Base-by-base conservation (phyloP, 495 filamentous ascomycete genomes). In the Trichocladium antarcticum region DNA sequence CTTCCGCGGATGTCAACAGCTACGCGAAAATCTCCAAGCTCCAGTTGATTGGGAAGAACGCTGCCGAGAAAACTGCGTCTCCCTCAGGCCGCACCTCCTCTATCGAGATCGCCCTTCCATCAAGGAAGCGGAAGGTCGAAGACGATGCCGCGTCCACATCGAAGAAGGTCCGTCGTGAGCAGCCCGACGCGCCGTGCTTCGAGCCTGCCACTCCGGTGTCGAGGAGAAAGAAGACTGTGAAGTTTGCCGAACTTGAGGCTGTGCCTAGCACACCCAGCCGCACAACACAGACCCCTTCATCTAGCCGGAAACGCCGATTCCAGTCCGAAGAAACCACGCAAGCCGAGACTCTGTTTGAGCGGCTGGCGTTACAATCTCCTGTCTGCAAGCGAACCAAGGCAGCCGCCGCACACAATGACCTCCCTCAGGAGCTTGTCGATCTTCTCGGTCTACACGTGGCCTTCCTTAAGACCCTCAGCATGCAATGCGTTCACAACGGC, bases 401-500 rank as follows among this genome's bases (percentile, higher is more conserved):
- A 9, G 54, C 58, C 3, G 35, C 57, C 19, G 43, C 57, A 14
- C 58, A 50, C 20, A 59, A 55, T n/a, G 57, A 62, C 31, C 66
- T 81, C 14, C 78, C 79, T 0, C 50, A 50, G 19, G 78, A 80
- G 57, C 65, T 84, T 21, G 50, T 74, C 50, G 71, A 75, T 49
- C 69, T 84, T 38, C 61, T 79, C 45, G 62, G 72, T 42, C 64
- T 83, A 5, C 72, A 81, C 54, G 61, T 71, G 24, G 66, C 77
- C 41, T 77, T 83, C 47, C 69, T 82, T 47, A 74, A 73, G 39
- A 72, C 79, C 16, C 62, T 82, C 16, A 74, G 69, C 16, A 59
- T 82, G 43, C 74, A 81, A 48, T 73, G 73, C 49, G 79, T 78
- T 0, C 83, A 87, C 66, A 77, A 84, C 66, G 80, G 81, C 55